Evolutionary conservation across 176 grass and related monocot genomes (phyloP), one percentile per base, ranked within the genome.

Genomic region (Aegilops speltoides): DNA sequence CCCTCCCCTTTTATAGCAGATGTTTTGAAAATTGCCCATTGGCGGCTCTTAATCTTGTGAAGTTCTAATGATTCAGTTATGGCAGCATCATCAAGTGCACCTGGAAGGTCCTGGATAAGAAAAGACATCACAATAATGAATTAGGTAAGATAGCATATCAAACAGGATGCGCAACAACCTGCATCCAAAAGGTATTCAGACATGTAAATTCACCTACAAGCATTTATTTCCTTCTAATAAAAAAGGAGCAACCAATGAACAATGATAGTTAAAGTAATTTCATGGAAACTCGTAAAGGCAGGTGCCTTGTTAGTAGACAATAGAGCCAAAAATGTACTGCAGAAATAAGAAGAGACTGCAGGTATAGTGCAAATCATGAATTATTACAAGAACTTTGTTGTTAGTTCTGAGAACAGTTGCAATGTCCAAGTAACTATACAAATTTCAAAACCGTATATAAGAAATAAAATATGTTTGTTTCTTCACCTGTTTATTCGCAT

Each of bases 1-100:
- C 97, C 97, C 85, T 99, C 97, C 76, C 97, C 97, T 94, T 99
- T 99, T 75, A 99, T 93, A 60, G 97, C 97, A 70, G 97, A 99
- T 46, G 97, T 97, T 86, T 99, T 99, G 81, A 99, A 99, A 85
- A 99, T 99, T 20, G 92, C 85, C 97, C 97, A 99, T 83, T 99
- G 97, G 64, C 97, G 97, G 25, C 86, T 99, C 87, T 99, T 99
- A n/a, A 99, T 97, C 68, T 97, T 99, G 83, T 99, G 97, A 12
- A 99, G 94, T 89, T 99, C 97, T 84, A 99, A 87, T 81, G 97
- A 92, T 88, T 99, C 97, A 12, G 97, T 97, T 85, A 99, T 90
- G 50, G 94, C 97, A 83, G 97, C 97, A 91, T 97, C 97, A 88
- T 99, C 94, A 22, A 99, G 91, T 77, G 97, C 97, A 52, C 97